A percentile compares a stretch with the other conserved stretches of the same genome.
phyloP scores from a whole-genome alignment of 2,329 filamentous ascomycete genomes.

The Daldinia sp. region DNA sequence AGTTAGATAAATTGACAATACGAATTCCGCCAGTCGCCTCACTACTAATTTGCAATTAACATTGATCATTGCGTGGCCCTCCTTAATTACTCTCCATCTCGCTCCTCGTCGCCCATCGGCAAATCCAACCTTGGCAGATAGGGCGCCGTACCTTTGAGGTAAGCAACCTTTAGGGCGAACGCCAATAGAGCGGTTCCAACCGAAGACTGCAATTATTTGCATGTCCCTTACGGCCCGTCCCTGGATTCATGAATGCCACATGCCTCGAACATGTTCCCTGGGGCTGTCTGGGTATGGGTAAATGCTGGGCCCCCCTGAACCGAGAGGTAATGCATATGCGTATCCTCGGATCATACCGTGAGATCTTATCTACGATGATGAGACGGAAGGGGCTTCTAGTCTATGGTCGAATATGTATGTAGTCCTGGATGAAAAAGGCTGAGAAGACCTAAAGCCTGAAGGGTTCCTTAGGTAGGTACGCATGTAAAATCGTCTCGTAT shows the following conservation, averaged over 20 bases:
- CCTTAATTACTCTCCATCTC: too few relatives aligned
- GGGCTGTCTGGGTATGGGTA: slow-evolving; percentile 12
- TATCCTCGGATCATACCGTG: slow-evolving; percentile 32
- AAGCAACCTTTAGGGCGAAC: slow-evolving; percentile 11
- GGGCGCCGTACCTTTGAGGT: slow-evolving; percentile 2
- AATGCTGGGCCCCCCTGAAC: slow-evolving; percentile 24
- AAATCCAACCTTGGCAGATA: slow-evolving; percentile 24
- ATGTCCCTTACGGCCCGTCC: slow-evolving; percentile 25
- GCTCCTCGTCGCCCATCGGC: slow-evolving; percentile 26
- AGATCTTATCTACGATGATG: slow-evolving; percentile 4
- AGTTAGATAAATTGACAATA: not conserved
- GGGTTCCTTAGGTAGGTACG: too few relatives aligned
- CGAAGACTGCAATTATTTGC: slow-evolving; percentile 26
- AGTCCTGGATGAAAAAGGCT: not conserved
- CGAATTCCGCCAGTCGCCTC: slow-evolving; percentile 8
- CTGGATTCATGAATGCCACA: slow-evolving; percentile 33
- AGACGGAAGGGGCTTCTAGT: not conserved
- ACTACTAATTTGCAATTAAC: slow-evolving; percentile 23
- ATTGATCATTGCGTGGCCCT: slow-evolving; percentile 32
- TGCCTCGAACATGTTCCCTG: slow-evolving; percentile 7
- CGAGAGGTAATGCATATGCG: slow-evolving; percentile 9
- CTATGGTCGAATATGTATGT: not conserved
- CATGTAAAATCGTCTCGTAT: too few relatives aligned
- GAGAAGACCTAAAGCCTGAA: not conserved
- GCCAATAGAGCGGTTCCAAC: slow-evolving; percentile 27